Conservation (phyloP, 805 yeast genomes). For the Jamesozyma lodderae region DNA sequence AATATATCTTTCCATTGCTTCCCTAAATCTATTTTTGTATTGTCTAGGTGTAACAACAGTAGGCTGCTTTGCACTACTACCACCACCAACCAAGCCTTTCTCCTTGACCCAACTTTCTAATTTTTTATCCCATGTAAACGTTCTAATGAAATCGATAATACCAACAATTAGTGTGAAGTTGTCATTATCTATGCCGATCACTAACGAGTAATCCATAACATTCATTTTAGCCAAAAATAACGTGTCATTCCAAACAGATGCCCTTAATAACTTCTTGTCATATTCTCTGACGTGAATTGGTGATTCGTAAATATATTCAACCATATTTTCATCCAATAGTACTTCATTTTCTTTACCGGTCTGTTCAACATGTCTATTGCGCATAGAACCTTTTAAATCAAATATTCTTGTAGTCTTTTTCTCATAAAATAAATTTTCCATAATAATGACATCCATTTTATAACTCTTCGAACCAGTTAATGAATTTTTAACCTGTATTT, state of each 20-base stretch:
- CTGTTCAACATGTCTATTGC: constrained; percentile 92
- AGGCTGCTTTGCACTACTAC: constrained; percentile 75
- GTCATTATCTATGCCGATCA: constrained; percentile 76
- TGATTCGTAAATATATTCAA: constrained; percentile 91
- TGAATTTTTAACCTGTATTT: constrained; percentile 77
- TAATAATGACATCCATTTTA: constrained; percentile 83
- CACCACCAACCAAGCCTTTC: constrained; percentile 70
- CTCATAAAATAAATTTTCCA: constrained; percentile 91
- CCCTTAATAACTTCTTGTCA: constrained; percentile 74
- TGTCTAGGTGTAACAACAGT: constrained; percentile 96
- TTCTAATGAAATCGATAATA: constrained; percentile 84
- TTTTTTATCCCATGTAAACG: constrained; percentile 98
- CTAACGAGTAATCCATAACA: constrained; percentile 96
- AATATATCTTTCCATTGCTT: constrained; percentile 94
- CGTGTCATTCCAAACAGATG: constrained; percentile 93
- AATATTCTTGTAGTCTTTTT: constrained; percentile 75
- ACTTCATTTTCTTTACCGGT: constrained; percentile 96
- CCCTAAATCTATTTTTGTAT: constrained; percentile 86
- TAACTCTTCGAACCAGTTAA: constrained; percentile 49
- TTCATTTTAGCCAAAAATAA: constrained; percentile 91
- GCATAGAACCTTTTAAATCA: constrained; percentile 95
- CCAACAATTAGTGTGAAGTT: constrained; percentile 77
- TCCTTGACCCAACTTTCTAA: constrained; percentile 98
- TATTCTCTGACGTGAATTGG: constrained; percentile 92
- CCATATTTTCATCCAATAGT: constrained; percentile 92